Percentiles rank a stretch among this genome's conserved stretches.
Conservation (phyloP, 352 stramenopile genomes). For the Phytophthora hybrid region DNA sequence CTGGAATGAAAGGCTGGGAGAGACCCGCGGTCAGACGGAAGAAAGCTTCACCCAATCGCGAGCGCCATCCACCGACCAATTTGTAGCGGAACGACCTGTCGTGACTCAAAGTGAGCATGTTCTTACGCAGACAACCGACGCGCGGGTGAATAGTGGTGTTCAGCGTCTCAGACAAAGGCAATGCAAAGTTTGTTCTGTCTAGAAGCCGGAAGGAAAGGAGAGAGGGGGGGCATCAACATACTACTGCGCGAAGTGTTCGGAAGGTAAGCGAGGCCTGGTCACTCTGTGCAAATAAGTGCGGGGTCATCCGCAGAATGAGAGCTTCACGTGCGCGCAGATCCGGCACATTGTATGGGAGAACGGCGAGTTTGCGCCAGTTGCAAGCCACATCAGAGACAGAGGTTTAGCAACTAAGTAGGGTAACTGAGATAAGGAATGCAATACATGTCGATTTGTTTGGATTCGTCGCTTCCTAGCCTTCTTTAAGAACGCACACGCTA, state of each 20-base stretch:
- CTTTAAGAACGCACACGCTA: neutral
- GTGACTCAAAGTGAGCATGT: neutral
- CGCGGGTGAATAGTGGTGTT: slow-evolving; percentile 3
- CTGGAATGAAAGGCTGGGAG: too few species aligned
- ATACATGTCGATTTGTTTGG: neutral
- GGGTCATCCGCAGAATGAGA: slow-evolving; percentile 15
- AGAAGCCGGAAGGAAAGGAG: slow-evolving; percentile 22
- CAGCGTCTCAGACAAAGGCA: slow-evolving; percentile 1
- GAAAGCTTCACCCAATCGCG: neutral
- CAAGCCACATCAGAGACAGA: slow-evolving; percentile 9
- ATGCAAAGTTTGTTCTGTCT: slow-evolving; percentile 22
- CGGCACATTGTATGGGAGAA: slow-evolving; percentile 36
- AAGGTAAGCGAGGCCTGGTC: neutral
- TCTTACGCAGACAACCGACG: neutral
- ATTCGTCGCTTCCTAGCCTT: neutral
- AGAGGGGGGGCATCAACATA: slow-evolving; percentile 14
- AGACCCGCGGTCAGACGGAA: too few species aligned
- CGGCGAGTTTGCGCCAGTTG: slow-evolving; percentile 10
- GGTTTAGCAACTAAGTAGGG: slow-evolving; percentile 2
- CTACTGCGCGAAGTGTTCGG: slow-evolving; percentile 19
- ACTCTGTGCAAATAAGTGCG: slow-evolving; percentile 22
- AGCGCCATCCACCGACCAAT: neutral
- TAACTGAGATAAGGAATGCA: neutral
- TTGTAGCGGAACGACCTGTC: neutral
- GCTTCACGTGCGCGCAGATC: slow-evolving; percentile 26